Evolutionary conservation across 805 yeast species (phyloP).

Genomic region (Saturnispora besseyi): DNA sequence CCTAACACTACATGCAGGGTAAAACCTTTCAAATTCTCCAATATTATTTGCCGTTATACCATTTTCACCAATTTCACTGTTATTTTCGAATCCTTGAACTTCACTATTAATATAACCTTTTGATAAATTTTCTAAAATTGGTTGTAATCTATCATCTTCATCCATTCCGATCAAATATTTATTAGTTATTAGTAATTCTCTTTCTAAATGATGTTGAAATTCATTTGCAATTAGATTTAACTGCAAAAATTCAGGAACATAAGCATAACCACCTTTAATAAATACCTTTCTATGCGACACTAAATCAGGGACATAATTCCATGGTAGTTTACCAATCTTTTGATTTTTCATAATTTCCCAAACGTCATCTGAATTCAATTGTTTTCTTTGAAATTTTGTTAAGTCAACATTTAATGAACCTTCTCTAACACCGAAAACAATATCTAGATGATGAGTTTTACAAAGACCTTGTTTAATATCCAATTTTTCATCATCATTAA

Average conservation of each 20-base stretch:
- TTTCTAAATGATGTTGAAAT: constrained; percentile 44
- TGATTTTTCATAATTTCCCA: constrained; percentile 48
- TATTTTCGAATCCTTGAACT: constrained; percentile 20
- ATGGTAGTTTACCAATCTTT: constrained; percentile 74
- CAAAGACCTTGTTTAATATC: constrained; percentile 40
- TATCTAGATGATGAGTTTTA: constrained; percentile 43
- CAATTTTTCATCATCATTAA: constrained; percentile 50
- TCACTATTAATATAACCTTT: constrained; percentile 57
- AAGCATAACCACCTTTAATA: constrained; percentile 64
- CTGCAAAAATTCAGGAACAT: constrained; percentile 77
- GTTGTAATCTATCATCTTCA: constrained; percentile 84
- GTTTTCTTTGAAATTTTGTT: constrained; percentile 16
- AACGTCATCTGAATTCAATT: constrained; percentile 43
- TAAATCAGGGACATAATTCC: constrained; percentile 74
- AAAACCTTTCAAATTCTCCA: constrained; percentile 47
- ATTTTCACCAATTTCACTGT: constrained; percentile 8
- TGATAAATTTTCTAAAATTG: constrained; percentile 71
- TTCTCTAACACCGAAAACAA: constrained; percentile 28
- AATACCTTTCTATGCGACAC: constrained; percentile 65
- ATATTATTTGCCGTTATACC: constrained; percentile 53
- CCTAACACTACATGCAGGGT: constrained; percentile 64
- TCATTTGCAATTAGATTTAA: constrained; percentile 60
- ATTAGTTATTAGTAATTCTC: constrained; percentile 56
- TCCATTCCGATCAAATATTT: constrained; percentile 75
- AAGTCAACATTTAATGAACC: constrained; percentile 20